Evolutionary conservation across 106 monocot species (phyloP), one percentile per base, ranked within the genome.

Genomic region (Vanilla planifolia): DNA sequence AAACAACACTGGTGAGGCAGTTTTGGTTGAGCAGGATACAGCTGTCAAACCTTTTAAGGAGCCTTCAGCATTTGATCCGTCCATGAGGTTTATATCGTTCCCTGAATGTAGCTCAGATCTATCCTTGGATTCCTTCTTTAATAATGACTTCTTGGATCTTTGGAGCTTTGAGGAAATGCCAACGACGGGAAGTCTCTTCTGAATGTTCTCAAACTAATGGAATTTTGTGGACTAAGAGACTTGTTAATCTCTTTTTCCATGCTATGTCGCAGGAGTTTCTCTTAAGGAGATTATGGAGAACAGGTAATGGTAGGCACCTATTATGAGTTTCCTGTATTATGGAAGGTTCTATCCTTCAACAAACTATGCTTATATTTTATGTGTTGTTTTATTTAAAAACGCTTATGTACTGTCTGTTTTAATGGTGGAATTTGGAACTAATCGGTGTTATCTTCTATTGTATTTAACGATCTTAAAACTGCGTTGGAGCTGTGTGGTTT

Each of bases 91-190:
- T 41, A 61, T 79, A 57, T 59, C 70, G 43, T 48, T 70, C 17
- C 85, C 78, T 34, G 72, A 77, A 19, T 73, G 71, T 8, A 59
- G 73, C 58, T n/a, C 77, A 14, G 76, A 68, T 51, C 75, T 61
- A 14, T 69, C 80, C 7, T 61, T 90, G 26, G 78, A 79, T 29
- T 61, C 59, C 21, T 42, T 81, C 36, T 67, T 81, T 48, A 33
- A 27, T 20, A 56, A 50, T 55, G 88, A 73, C 55, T 24, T 45
- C 27, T 44, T 72, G 19, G 61, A 80, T 28, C 76, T 90, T 7
- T 90, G 90, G 90, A 72, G 76, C 82, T 85, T 90, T 48, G 82
- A 86, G 48, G 82, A 86, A 42, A 48, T 74, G 53, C 83, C 85
- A 11, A 60, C 63, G 45, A 32, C 32, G 16, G 77, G 61, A 8